Evolutionary conservation across 2,329 filamentous ascomycete genomes (phyloP).

Genomic region (Exophiala alcalophila): DNA sequence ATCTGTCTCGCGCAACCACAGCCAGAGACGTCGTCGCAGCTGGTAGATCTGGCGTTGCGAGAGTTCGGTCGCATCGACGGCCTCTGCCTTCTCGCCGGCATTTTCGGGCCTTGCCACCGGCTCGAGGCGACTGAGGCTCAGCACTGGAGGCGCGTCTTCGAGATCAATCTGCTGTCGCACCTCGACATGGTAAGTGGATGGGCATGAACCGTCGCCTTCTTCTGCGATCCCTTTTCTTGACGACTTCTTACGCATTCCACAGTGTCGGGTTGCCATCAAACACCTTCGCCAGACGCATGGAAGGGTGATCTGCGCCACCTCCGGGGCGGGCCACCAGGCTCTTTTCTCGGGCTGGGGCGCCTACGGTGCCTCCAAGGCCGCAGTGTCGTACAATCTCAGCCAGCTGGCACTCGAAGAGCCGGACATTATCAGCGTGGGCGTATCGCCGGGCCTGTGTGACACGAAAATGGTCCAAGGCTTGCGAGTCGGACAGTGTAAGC

Average conservation of each 20-base stretch:
- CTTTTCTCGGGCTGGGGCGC: constrained; percentile 68
- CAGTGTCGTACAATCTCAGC: constrained; percentile 70
- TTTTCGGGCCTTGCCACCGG: constrained; percentile 1
- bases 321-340: constrained; percentile 65
- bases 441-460: constrained; percentile 77
- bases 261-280: constrained; percentile 63
- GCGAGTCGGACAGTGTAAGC: constrained; percentile 6
- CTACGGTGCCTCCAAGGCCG: constrained; percentile 80
- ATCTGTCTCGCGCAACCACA: not conserved
- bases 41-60: not conserved
- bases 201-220: no score
- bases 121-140: not conserved
- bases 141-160: not conserved
- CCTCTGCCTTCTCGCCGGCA: constrained; percentile 1
- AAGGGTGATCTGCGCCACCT: constrained; percentile 72
- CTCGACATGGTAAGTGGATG: constrained; percentile 3
- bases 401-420: constrained; percentile 75
- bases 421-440: constrained; percentile 65
- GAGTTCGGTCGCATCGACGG: not conserved
- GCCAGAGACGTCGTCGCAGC: no score
- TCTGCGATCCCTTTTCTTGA: no score
- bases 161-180: constrained; percentile 3
- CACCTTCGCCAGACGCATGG: constrained; percentile 66
- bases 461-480: constrained; percentile 64
- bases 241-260: no score